Percentiles rank a stretch among this genome's conserved stretches.
Conservation (phyloP, 73 alveolate species). For the Diophrys appendiculata region DNA sequence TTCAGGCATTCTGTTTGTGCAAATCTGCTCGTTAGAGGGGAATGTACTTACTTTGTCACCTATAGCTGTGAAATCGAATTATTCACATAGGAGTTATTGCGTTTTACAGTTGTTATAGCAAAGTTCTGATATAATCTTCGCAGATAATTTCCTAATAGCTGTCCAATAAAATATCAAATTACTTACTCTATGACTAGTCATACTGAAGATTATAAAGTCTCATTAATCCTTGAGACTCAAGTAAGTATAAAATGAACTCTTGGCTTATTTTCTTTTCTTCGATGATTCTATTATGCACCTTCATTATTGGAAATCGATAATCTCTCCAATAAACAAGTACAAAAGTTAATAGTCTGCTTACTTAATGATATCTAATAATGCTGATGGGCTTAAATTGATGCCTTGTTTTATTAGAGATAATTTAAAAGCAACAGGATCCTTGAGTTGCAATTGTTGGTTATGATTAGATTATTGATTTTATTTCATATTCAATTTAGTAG, state of each 20-base stretch:
- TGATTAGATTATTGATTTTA: not conserved
- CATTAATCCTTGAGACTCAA: not conserved
- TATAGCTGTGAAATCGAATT: not conserved
- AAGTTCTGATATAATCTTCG: not conserved
- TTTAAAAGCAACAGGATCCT: not conserved
- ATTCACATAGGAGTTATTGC: not conserved
- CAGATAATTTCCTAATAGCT: not conserved
- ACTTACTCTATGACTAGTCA: not conserved
- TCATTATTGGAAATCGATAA: too few relatives aligned
- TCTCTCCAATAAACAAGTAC: too few relatives aligned
- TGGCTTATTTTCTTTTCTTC: not conserved
- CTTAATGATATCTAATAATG: not conserved
- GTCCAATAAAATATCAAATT: not conserved
- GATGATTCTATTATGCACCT: not conserved
- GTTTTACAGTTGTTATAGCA: not conserved
- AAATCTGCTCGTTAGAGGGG: not conserved
- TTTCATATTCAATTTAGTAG: not conserved
- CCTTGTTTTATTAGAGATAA: not conserved
- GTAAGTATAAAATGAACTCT: not conserved
- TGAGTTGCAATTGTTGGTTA: not conserved
- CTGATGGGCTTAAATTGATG: not conserved
- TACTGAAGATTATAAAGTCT: not conserved
- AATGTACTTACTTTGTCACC: not conserved
- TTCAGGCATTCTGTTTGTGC: not conserved
- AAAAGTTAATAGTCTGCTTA: too few relatives aligned